phyloP scores from a whole-genome alignment of 306 rosid species.

The Sphenostylis stenocarpa region DNA sequence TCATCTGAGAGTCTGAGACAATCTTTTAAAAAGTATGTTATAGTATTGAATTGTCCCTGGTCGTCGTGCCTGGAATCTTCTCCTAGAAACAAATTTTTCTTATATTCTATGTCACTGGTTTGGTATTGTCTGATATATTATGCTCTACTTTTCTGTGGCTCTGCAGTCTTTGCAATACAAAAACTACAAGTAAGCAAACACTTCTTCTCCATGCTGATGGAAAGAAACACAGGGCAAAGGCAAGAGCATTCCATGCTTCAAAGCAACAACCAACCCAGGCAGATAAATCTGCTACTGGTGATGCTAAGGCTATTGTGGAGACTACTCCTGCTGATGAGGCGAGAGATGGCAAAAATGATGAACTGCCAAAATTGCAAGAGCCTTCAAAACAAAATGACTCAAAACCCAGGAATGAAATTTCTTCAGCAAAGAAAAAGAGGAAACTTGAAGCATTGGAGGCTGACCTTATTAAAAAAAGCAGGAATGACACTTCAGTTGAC shows the following conservation, averaged over 20 bases:
- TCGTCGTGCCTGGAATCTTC: background rate
- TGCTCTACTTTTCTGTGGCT: slow-evolving; percentile 17
- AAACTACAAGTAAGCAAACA: slow-evolving; percentile 83
- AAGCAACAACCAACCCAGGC: slow-evolving; percentile 49
- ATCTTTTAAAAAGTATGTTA: background rate
- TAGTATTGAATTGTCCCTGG: background rate
- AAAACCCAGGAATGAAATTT: slow-evolving; percentile 40
- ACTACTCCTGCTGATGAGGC: slow-evolving; percentile 35
- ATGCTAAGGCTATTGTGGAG: slow-evolving; percentile 42
- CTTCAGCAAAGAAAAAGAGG: slow-evolving; percentile 62
- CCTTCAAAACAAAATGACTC: slow-evolving; percentile 33
- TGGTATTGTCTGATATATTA: slow-evolving; percentile 15
- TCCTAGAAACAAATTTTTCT: background rate
- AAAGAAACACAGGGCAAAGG: slow-evolving; percentile 92
- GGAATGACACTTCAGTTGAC: slow-evolving; percentile 41
- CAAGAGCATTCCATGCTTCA: slow-evolving; percentile 69
- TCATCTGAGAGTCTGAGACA: background rate
- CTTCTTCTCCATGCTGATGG: slow-evolving; percentile 95
- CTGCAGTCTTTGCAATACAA: slow-evolving; percentile 84
- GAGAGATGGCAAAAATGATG: slow-evolving; percentile 33
- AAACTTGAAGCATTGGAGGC: slow-evolving; percentile 54
- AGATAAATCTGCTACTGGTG: slow-evolving; percentile 40
- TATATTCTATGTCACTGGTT: background rate
- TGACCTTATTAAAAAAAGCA: slow-evolving; percentile 50
- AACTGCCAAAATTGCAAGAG: slow-evolving; percentile 40